These are phyloP conservation scores for Claviceps sorghi DNA, from an alignment of 2,329 filamentous ascomycete genomes.

Conservation along the genomic window DNA sequence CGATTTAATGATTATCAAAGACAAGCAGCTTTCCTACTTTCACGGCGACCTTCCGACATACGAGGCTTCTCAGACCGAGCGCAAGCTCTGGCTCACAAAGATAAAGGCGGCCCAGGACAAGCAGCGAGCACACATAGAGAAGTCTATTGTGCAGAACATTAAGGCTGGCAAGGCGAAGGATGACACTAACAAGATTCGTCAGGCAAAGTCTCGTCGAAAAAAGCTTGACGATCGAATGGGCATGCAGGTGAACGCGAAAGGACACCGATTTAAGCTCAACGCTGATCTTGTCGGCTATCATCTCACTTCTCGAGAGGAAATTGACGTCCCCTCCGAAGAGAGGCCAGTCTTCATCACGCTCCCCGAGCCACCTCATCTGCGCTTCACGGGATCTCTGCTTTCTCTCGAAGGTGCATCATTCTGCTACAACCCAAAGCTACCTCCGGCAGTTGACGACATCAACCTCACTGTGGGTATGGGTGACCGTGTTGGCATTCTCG, in stretches of 20 bases:
- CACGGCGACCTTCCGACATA: constrained; percentile 61
- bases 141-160: constrained; percentile 60
- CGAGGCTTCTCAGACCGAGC: constrained; percentile 52
- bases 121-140: constrained; percentile 67
- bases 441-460: constrained; percentile 43
- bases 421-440: constrained; percentile 34
- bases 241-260: constrained; percentile 55
- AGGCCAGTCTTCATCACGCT: constrained; percentile 42
- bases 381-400: constrained; percentile 61
- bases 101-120: constrained; percentile 75
- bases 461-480: constrained; percentile 57
- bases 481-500: constrained; percentile 60
- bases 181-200: constrained; percentile 74
- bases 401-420: constrained; percentile 57
- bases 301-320: constrained; percentile 43
- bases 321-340: constrained; percentile 54
- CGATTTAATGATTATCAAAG: constrained; percentile 61
- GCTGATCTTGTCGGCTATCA: constrained; percentile 54
- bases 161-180: constrained; percentile 62
- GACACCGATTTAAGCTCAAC: constrained; percentile 68
- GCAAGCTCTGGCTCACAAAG: constrained; percentile 50
- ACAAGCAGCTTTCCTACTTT: constrained; percentile 59
- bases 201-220: constrained; percentile 72
- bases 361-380: constrained; percentile 51
- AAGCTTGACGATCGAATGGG: constrained; percentile 73